Evolutionary conservation across 106 monocot genomes (phyloP).

Genomic region (Triglochin maritima): DNA sequence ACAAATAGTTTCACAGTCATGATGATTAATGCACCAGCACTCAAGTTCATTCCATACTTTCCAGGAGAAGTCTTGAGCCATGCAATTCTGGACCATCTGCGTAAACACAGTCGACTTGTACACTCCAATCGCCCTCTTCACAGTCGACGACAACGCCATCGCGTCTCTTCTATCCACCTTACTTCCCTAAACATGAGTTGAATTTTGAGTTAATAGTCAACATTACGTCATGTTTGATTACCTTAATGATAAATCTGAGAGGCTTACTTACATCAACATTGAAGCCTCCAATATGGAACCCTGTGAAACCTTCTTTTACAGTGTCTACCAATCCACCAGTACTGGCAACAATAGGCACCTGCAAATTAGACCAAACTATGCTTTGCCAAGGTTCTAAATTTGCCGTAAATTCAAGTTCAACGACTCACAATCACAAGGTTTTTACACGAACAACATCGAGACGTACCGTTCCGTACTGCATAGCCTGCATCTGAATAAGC

Average conservation of each 20-base stretch:
- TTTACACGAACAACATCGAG: not conserved
- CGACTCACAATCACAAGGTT: not conserved
- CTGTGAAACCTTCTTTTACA: conserved; percentile 64
- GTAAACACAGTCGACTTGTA: conserved; percentile 37
- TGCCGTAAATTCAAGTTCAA: too few species aligned
- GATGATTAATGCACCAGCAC: not conserved
- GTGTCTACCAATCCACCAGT: conserved; percentile 91
- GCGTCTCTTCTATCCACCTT: conserved; percentile 45
- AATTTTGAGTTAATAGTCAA: not conserved
- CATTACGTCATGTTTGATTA: not conserved
- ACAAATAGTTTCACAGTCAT: not conserved
- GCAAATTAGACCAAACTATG: conserved; percentile 1
- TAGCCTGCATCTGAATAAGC: conserved; percentile 76
- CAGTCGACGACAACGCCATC: conserved; percentile 25
- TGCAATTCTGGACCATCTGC: conserved; percentile 72
- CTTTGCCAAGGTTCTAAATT: too few species aligned
- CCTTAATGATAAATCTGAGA: not conserved
- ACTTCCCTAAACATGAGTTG: conserved; percentile 35
- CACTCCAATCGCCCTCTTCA: conserved; percentile 43
- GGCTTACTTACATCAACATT: conserved; percentile 40
- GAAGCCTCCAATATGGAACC: conserved; percentile 83
- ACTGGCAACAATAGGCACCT: conserved; percentile 42
- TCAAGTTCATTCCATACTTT: conserved; percentile 34
- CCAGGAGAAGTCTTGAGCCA: conserved; percentile 88
- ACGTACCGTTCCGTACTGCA: conserved; percentile 73